phyloP scores from a whole-genome alignment of 805 yeast genomes.

The Kazachstania psychrophila region DNA sequence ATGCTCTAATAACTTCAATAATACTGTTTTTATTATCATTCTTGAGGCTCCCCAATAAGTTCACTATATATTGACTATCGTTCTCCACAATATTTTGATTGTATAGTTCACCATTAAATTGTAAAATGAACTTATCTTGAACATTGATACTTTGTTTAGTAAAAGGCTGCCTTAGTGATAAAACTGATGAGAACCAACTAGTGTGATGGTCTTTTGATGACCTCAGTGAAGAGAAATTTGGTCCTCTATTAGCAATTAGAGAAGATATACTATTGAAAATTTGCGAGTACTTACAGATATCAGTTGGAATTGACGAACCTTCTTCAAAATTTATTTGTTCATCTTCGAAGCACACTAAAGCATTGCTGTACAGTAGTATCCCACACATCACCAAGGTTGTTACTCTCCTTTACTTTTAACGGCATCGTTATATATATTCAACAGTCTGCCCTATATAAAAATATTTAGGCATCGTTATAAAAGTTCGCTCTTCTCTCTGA shows the following conservation, averaged over 20 bases:
- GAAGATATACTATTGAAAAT: constrained; percentile 31
- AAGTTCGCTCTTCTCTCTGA: neutral
- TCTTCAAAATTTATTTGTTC: constrained; percentile 15
- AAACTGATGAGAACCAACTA: constrained; percentile 55
- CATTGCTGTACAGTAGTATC: constrained; percentile 34
- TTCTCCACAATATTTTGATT: constrained; percentile 46
- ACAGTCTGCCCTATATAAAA: neutral
- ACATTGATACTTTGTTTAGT: constrained; percentile 56
- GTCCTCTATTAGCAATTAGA: constrained; percentile 57
- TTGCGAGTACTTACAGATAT: constrained; percentile 2
- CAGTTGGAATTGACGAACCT: neutral
- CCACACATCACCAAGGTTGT: constrained; percentile 57
- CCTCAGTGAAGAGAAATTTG: constrained; percentile 40
- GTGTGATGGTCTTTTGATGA: constrained; percentile 9
- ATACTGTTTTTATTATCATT: constrained; percentile 14
- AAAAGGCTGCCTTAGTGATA: constrained; percentile 73
- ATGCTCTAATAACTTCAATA: constrained; percentile 31
- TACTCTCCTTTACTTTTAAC: neutral
- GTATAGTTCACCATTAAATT: constrained; percentile 89
- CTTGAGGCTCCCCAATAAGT: constrained; percentile 23
- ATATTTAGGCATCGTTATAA: neutral
- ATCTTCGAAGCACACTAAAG: constrained; percentile 6
- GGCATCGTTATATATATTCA: neutral
- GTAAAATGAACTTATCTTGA: constrained; percentile 39
- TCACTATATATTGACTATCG: constrained; percentile 53